Conservation (phyloP, 1,139 yeast genomes). For the Blastobotrys illinoisensis region DNA sequence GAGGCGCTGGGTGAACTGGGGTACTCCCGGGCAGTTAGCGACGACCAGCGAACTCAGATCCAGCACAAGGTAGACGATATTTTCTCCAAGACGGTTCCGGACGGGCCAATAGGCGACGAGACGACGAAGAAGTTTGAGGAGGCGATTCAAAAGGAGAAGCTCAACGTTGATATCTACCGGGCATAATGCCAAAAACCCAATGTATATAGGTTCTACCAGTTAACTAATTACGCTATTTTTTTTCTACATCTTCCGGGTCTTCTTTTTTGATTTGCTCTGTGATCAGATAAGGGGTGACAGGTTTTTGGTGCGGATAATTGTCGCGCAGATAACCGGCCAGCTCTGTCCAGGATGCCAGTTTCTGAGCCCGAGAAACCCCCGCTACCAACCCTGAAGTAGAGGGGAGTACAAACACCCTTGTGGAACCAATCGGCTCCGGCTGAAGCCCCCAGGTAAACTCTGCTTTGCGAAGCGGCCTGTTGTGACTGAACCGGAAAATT, state of each 20-base stretch:
- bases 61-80: constrained; percentile 34
- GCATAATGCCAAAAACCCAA: neutral
- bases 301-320: constrained; percentile 1
- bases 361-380: constrained; percentile 44
- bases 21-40: constrained; percentile 25
- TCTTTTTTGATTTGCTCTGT: too few relatives aligned
- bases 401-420: constrained; percentile 54
- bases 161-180: constrained; percentile 6
- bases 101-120: constrained; percentile 24
- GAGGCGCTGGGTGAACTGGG: constrained; percentile 33
- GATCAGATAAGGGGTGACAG: neutral
- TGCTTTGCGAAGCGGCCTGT: constrained; percentile 20
- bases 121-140: constrained; percentile 18
- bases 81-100: constrained; percentile 28
- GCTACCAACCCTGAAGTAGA: constrained; percentile 73
- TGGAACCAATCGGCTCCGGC: constrained; percentile 18
- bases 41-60: constrained; percentile 26
- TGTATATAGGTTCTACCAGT: too few relatives aligned
- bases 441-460: constrained; percentile 52
- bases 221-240: too few relatives aligned
- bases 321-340: constrained; percentile 25
- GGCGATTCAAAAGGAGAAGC: constrained; percentile 18
- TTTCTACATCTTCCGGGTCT: too few relatives aligned
- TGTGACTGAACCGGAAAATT: constrained; percentile 38
- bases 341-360: constrained; percentile 46